Evolutionary conservation across 1,284 basidiomycete species (phyloP), one percentile per base, ranked within the genome.

Genomic region (Trichosporon sp.): DNA sequence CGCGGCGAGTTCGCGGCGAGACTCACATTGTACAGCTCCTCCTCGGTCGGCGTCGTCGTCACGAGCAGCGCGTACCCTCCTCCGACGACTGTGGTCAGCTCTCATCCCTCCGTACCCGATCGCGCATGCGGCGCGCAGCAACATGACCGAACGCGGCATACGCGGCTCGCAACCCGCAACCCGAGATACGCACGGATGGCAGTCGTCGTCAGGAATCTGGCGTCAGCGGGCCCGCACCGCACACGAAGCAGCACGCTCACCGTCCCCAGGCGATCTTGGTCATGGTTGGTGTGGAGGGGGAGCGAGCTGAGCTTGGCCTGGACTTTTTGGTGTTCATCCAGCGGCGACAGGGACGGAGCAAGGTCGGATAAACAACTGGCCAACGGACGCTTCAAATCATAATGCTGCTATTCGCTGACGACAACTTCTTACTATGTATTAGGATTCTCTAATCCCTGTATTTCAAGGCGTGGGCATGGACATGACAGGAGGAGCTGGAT

Each of bases 1-100:
- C 1, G 77, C 66, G 53, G 5, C 60, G 21, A 62, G 9, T 27
- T 13, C 18, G 13, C 35, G 35, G 7, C 5, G 5, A 18, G n/a
- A 73, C 77, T 62, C 60, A 80, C 80, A 47, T 79, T 73, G 74
- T 83, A 83, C 38, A 81, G 76, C 66, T 83, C 76, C 65, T 83
- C 74, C 63, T 82, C 81, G 23, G 72, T 75, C 15, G 81, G 81
- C 29, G 79, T 80, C 13, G 77, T 75, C 21, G 72, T 77, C 77
- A 65, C 25, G 58, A 74, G 60, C 3, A 73, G 42, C 0, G 29
- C 53, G 65, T 73, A 73, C 2, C 70, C 72, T 2, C 12, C 47
- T 7, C 64, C 66, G 25, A 71, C 65, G 29, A 73, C 72, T 73
- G 65, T 0, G 1, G 64, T 70, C 25, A 70, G 70, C 29, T 51